Evolutionary conservation across 495 filamentous ascomycete genomes (phyloP), one percentile per base, ranked within the genome.

Genomic region (Niebla homalea): DNA sequence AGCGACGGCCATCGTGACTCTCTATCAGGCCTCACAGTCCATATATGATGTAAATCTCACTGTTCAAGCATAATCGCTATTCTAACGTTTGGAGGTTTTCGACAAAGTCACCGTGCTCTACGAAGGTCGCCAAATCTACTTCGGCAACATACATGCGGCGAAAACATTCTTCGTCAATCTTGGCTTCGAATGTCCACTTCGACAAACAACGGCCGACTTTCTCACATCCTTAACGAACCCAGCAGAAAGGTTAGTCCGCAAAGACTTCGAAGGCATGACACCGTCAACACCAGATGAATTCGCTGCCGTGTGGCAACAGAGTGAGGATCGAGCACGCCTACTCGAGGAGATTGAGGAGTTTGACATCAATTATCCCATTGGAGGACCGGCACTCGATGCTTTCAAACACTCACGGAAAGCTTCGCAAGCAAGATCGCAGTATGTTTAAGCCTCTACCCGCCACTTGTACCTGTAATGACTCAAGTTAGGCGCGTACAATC

Each of bases 31-130:
- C 1, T 80, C 79, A 1, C 79, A 86, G 49, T 76, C 70, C 41
- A 61, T 87, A 2, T 86, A 79, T 56, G 72, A 83, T 32, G 67
- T 80, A 32, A 32, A 3, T 8, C 3, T 7, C 26, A 32, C 26
- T 3, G 7, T 32, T 3, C 26, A 32, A 32, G 26, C 6, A 32
- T 32, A 11, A 32, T 3, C 12, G 26, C 12, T 32, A 6, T 10
- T 32, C 26, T 32, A 32, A 32, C 7, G 1, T 32, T 10, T 32
- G 26, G 7, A 32, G 26, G 26, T 32, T 1, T 85, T 85, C 51
- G 81, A 86, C 56, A 85, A 86, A 53, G 79, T 85, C 0, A 60
- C 85, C 11, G 63, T 87, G 4, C 77, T 87, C n/a, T 73, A 86
- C 51, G 75, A 81, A 46, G 83, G 83, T 6, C 73, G 71, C 45